Conservation (phyloP, 83 land plant species). For the Thuja plicata region DNA sequence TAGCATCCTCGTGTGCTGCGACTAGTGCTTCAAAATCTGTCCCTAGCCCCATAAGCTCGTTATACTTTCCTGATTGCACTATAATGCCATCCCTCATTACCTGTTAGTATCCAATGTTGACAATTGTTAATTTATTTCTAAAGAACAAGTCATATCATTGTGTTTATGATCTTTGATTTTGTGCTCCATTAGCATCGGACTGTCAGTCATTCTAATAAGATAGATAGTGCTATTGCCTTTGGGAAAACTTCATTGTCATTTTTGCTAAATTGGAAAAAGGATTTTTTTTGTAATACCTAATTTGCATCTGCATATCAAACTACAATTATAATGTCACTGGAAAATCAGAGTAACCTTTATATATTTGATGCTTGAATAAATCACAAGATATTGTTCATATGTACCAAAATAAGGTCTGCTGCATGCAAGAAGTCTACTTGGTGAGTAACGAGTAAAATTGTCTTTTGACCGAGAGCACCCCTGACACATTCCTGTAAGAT, state of each 20-base stretch:
- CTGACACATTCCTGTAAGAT: slow-evolving; percentile 85
- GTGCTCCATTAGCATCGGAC: not conserved
- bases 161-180: not conserved
- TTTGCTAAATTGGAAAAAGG: not conserved
- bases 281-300: not conserved
- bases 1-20: slow-evolving; percentile 87
- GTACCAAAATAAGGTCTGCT: slow-evolving; percentile 86
- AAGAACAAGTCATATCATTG: not conserved
- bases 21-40: slow-evolving; percentile 85
- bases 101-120: slow-evolving; percentile 29
- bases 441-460: slow-evolving; percentile 92
- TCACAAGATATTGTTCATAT: slow-evolving; percentile 6
- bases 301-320: not conserved
- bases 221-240: not conserved
- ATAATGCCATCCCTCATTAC: slow-evolving; percentile 94
- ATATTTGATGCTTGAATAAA: not conserved
- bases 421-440: slow-evolving; percentile 97
- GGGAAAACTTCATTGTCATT: not conserved
- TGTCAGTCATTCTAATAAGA: not conserved
- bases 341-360: not conserved
- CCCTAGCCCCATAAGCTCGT: slow-evolving; percentile 63
- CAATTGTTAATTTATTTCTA: not conserved
- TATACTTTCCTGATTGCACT: slow-evolving; percentile 88
- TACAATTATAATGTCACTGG: not conserved
- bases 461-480: slow-evolving; percentile 76